Conservation (phyloP, 2,329 filamentous ascomycete genomes). For the Exserohilum turcica region DNA sequence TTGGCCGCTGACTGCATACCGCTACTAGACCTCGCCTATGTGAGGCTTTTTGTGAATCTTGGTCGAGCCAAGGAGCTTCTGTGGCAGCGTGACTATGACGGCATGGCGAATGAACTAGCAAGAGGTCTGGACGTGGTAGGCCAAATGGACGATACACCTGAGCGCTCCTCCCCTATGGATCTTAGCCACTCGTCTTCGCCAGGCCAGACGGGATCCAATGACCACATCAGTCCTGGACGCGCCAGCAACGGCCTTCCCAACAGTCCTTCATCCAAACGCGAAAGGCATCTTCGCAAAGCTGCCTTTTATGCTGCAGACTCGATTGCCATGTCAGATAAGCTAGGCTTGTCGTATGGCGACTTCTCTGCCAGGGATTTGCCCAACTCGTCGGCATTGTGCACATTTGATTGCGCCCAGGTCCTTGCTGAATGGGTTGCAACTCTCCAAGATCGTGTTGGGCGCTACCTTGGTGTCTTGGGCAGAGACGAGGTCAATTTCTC, state of each 20-base stretch:
- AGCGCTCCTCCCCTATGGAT: conserved; percentile 44
- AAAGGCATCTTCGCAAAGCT: conserved; percentile 89
- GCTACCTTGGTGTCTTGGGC: conserved; percentile 84
- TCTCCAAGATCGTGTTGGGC: conserved; percentile 90
- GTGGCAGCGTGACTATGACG: conserved; percentile 92
- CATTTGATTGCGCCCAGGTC: conserved; percentile 92
- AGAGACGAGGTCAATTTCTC: conserved; percentile 78
- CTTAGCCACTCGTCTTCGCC: conserved; percentile 32
- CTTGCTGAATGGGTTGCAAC: conserved; percentile 93
- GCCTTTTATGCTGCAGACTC: conserved; percentile 94
- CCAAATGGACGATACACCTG: conserved; percentile 68
- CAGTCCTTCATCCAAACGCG: conserved; percentile 69
- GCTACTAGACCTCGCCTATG: conserved; percentile 87
- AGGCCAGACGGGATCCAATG: conserved; percentile 26
- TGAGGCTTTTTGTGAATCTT: conserved; percentile 91
- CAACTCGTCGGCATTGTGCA: conserved; percentile 87
- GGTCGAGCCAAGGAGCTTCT: conserved; percentile 89
- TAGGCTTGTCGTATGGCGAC: conserved; percentile 84
- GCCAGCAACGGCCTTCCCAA: conserved; percentile 34
- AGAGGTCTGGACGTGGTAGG: conserved; percentile 76
- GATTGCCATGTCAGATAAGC: conserved; percentile 82
- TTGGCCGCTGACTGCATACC: conserved; percentile 90
- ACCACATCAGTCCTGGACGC: conserved; percentile 43
- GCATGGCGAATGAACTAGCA: conserved; percentile 85
- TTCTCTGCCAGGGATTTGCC: conserved; percentile 83